These are phyloP conservation scores for Dryadomyces quercus-mongolicae DNA, from an alignment of 2,329 filamentous ascomycete species.

Conservation along the genomic window DNA sequence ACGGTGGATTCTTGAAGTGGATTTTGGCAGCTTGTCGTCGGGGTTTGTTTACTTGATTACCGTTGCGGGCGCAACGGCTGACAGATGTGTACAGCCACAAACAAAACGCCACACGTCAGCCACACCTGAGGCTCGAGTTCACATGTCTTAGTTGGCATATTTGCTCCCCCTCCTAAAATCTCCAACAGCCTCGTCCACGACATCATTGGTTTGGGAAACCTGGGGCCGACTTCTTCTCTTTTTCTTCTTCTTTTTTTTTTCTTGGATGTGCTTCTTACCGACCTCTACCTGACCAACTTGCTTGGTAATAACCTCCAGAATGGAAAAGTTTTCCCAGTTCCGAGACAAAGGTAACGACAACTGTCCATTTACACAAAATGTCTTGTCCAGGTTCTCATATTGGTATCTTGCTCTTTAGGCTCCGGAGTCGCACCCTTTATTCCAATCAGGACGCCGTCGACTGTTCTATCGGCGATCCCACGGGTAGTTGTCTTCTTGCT, in stretches of 20 bases:
- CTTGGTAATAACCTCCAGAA: slow-evolving; percentile 22
- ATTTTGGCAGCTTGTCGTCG: background rate
- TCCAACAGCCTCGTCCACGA: too few species aligned
- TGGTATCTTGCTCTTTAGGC: slow-evolving; percentile 37
- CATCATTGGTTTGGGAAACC: too few species aligned
- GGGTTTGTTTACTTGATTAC: slow-evolving; percentile 10
- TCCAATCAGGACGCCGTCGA: slow-evolving; percentile 53
- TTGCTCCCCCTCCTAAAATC: too few species aligned
- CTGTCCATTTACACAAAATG: background rate
- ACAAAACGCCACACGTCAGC: background rate
- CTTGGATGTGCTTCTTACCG: background rate
- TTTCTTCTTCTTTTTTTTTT: background rate
- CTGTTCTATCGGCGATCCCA: slow-evolving; percentile 51
- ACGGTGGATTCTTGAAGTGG: background rate
- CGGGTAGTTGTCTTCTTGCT: slow-evolving; percentile 65
- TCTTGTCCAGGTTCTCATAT: background rate
- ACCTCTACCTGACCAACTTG: background rate
- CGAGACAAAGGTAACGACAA: slow-evolving; percentile 63
- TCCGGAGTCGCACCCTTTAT: slow-evolving; percentile 96
- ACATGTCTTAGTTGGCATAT: background rate
- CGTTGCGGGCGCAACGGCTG: slow-evolving; percentile 9
- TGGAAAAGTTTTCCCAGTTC: slow-evolving; percentile 95
- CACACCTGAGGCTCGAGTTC: background rate
- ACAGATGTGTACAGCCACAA: background rate
- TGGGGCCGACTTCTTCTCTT: too few species aligned